Evolutionary conservation across 2,329 filamentous ascomycete genomes (phyloP), one percentile per base, ranked within the genome.

Genomic region (Intubia oerlemansii): DNA sequence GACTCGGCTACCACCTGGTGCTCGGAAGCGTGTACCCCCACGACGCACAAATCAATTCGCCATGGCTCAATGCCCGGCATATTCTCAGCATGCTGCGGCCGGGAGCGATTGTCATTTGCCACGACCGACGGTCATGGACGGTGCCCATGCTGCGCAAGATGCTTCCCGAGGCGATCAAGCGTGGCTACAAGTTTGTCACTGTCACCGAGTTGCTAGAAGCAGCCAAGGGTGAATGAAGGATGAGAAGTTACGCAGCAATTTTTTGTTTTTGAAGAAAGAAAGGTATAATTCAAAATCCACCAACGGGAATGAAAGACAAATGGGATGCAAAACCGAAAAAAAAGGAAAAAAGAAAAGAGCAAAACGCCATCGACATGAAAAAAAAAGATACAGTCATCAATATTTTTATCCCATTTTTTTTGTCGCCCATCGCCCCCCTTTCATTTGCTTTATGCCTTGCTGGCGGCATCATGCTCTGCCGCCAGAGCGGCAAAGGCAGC

Each of bases 11-110:
- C 48, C 57, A 60, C 28, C 57, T 88, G 29, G 73, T 82, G n/a
- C 53, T 92, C 22, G 82, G 82, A 3, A 72, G 70, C 47, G 71
- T 92, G 23, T 92, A 90, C 50, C 82, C 82, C 5, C 81, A 91
- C 52, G 82, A 92, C 51, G 71, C 82, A n/a, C 81, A 90, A 56
- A 73, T 92, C 33, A 56, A 57, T 8, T 72, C 64, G 42, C 61
- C 66, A 39, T 53, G 56, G 37, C 39, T 82, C 29, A 92, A 92
- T 49, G 73, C 78, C 7, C 58, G 56, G 38, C 81, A 91, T 52
- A 66, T 91, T 4, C 48, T 91, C 39, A 81, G 77, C 50, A 81
- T 82, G 74, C 56, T 75, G 20, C 56, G 65, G 26, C 71, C 76
- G 0, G 82, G 82, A 0, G 72, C 66, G 17, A 74, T 92, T 32